Percentiles rank a stretch among this genome's conserved stretches.
These are phyloP conservation scores for Xylaria sp. DNA, from an alignment of 2,329 filamentous ascomycete species.

Conservation along the genomic window DNA sequence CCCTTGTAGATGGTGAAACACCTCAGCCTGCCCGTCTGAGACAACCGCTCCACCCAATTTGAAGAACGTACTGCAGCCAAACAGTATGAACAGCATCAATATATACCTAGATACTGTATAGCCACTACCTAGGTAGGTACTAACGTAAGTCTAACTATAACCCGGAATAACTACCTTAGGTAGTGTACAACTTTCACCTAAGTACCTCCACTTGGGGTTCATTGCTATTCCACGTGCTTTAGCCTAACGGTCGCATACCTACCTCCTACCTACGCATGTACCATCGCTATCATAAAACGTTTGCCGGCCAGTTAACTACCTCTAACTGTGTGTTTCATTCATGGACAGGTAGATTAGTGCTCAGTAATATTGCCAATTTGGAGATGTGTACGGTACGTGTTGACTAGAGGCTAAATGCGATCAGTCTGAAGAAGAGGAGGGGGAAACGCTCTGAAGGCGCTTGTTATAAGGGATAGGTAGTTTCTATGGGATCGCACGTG, in stretches of 20 bases:
- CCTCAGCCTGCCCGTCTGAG: background rate
- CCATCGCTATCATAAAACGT: background rate
- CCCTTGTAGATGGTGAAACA: constrained; percentile 4
- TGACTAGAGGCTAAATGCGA: constrained; percentile 5
- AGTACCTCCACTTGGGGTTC: background rate
- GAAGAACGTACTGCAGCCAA: background rate
- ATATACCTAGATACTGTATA: background rate
- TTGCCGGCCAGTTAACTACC: background rate
- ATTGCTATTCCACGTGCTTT: constrained; percentile 18
- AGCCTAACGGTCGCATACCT: constrained; percentile 10
- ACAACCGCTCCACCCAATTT: constrained; percentile 1
- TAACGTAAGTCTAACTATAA: too few species aligned
- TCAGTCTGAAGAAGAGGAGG: background rate
- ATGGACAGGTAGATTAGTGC: background rate
- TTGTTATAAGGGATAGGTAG: background rate
- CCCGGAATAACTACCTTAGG: background rate
- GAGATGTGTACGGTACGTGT: background rate
- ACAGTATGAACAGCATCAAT: background rate
- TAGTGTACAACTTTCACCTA: background rate
- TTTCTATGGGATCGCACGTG: background rate
- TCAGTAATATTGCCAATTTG: background rate
- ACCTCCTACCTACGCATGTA: background rate
- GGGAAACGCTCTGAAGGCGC: background rate
- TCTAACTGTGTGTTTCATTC: background rate
- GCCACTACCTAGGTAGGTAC: too few species aligned